Conservation (phyloP, 2,329 filamentous ascomycete species). For the Lachnellula suecica region DNA sequence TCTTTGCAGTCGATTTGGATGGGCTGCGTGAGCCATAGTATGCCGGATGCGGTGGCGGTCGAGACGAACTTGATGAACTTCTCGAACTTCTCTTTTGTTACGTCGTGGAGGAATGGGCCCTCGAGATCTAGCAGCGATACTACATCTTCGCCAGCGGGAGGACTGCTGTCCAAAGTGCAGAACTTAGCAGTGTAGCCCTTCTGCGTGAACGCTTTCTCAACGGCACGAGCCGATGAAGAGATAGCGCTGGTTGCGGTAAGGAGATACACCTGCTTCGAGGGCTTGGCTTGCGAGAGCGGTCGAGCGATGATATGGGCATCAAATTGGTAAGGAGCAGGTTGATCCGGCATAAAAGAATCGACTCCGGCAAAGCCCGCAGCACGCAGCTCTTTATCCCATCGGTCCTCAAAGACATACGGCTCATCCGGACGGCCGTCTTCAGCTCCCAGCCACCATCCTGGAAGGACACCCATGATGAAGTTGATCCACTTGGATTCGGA, state of each 20-base stretch:
- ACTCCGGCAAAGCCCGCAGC: not conserved
- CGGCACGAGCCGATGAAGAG: not conserved
- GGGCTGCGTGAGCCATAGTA: constrained; percentile 5
- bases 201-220: not conserved
- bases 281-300: not conserved
- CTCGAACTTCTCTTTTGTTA: not conserved
- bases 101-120: not conserved
- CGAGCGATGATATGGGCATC: not conserved
- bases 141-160: not conserved
- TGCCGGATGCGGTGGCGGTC: not conserved
- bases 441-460: constrained; percentile 12
- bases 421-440: constrained; percentile 11
- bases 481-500: not conserved
- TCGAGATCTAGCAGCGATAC: not conserved
- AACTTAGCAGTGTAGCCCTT: not conserved
- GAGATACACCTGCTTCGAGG: not conserved
- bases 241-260: not conserved
- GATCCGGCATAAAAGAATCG: not conserved
- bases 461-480: constrained; percentile 8
- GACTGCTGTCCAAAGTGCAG: not conserved
- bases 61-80: not conserved
- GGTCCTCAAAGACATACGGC: constrained; percentile 11
- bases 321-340: not conserved
- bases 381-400: constrained; percentile 12
- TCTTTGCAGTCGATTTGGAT: constrained; percentile 18